Conservation (phyloP, 2,329 filamentous ascomycete species). For the Rhexocercosporidium sp. region DNA sequence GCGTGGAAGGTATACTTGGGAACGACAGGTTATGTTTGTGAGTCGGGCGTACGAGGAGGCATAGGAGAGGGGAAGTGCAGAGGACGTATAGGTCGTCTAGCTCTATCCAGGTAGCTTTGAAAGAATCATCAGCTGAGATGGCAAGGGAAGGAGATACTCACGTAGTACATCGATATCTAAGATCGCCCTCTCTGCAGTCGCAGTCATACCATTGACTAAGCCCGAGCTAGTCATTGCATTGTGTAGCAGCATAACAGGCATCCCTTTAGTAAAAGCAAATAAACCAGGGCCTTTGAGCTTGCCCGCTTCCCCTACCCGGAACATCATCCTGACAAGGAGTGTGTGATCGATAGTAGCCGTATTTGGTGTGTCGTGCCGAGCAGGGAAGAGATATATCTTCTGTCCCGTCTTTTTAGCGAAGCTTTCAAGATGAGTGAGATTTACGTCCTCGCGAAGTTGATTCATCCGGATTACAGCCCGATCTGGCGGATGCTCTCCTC, state of each 20-base stretch:
- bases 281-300: background rate
- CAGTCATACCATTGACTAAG: background rate
- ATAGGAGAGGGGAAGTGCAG: background rate
- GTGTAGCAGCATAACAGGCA: background rate
- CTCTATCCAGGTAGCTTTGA: background rate
- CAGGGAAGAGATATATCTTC: background rate
- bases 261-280: background rate
- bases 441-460: background rate
- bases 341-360: background rate
- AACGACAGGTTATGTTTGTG: background rate
- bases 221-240: background rate
- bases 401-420: background rate
- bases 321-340: background rate
- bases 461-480: background rate
- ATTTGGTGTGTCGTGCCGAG: background rate
- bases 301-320: background rate
- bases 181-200: background rate
- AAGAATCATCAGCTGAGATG: background rate
- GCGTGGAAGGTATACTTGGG: background rate
- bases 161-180: background rate
- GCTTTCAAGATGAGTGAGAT: background rate
- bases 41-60: background rate
- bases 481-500: background rate
- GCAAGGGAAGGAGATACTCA: background rate
- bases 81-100: background rate